Evolutionary conservation across 768 basidiomycete genomes (phyloP).

Genomic region (Collybia sordida): DNA sequence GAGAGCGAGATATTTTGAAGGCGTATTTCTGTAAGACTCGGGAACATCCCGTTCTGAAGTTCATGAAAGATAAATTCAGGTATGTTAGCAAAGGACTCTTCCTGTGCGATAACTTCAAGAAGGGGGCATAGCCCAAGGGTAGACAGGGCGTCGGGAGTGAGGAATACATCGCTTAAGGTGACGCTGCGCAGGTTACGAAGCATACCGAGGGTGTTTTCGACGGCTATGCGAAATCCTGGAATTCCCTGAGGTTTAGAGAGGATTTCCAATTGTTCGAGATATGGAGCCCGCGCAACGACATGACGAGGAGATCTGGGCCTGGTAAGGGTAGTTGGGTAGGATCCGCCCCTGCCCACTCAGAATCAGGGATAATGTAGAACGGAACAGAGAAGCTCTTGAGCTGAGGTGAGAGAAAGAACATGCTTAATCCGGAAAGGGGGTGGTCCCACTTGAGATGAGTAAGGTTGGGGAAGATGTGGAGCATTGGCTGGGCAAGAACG

Average conservation of each 20-base stretch:
- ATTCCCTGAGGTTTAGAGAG: slow-evolving; percentile 1
- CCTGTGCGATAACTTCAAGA: neutral
- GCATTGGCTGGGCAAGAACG: slow-evolving; percentile 7
- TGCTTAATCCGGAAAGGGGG: too few relatives aligned
- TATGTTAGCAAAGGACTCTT: too few relatives aligned
- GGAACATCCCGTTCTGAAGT: slow-evolving; percentile 8
- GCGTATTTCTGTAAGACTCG: slow-evolving; percentile 5
- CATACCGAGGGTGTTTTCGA: slow-evolving; percentile 6
- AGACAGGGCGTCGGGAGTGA: slow-evolving; percentile 9
- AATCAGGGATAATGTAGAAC: too few relatives aligned
- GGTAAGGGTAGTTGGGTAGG: too few relatives aligned
- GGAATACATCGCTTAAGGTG: slow-evolving; percentile 4
- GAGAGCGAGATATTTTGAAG: slow-evolving; percentile 7
- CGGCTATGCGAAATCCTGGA: slow-evolving; percentile 6
- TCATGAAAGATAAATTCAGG: neutral
- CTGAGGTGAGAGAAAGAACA: slow-evolving; percentile 9
- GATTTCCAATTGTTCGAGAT: slow-evolving; percentile 8
- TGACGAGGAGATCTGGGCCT: slow-evolving; percentile 11
- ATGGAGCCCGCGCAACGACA: slow-evolving; percentile 6
- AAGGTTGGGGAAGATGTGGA: slow-evolving; percentile 14
- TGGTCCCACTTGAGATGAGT: slow-evolving; percentile 12
- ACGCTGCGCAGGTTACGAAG: slow-evolving; percentile 14
- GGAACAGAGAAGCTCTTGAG: slow-evolving; percentile 10
- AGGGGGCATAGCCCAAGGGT: slow-evolving; percentile 11
- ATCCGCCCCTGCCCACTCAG: too few relatives aligned